Base-by-base conservation (phyloP, 305 asterid species). In the Solanum chacoense region DNA sequence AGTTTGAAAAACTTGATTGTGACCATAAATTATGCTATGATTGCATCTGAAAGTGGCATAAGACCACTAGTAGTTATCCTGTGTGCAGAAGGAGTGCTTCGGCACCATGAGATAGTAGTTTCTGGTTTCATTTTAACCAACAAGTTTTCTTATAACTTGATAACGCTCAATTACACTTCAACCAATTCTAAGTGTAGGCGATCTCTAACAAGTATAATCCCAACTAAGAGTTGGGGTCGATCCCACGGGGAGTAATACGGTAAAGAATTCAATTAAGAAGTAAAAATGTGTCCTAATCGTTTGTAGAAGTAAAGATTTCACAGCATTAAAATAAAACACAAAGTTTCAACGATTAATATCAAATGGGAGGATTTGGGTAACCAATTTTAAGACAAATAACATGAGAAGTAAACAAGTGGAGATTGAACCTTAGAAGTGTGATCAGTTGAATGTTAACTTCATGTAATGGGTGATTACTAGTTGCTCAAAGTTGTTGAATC, bases 11-110 rank as follows among this genome's bases (percentile, higher is more conserved):
- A 40, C 79, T 84, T 38, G 73, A 31, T 83, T 83, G 88, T 29
- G 20, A 12, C 16, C 76, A 87, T 32, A 28, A 90, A 12, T 81
- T 83, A 13, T 75, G 84, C n/a, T 69, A 22, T 84, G 67, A 87
- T 22, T 90, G 88, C 88, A 90, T 87, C 42, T 28, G 55, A 6
- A 35, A 83, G 36, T 90, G 87, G 91, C 50, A 32, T 3, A 22
- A 26, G 90, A 12, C 8, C 14, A 90, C 65, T 4, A 84, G 75
- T 55, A 50, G n/a, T 5, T 90, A 88, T 28, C 89, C 75, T 14
- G 3, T 87, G 3, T 89, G 91, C 76, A 83, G 77, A 76, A 75
- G 28, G 65, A n/a, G 86, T 9, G 81, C 75, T n/a, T 69, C 86
- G 89, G n/a, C 67, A 22, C 8, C 34, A n/a, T 55, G 67, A 18